A percentile compares a stretch with the other conserved stretches of the same genome.
These are phyloP conservation scores for Claviceps monticola DNA, from an alignment of 2,329 filamentous ascomycete genomes.

Conservation along the genomic window DNA sequence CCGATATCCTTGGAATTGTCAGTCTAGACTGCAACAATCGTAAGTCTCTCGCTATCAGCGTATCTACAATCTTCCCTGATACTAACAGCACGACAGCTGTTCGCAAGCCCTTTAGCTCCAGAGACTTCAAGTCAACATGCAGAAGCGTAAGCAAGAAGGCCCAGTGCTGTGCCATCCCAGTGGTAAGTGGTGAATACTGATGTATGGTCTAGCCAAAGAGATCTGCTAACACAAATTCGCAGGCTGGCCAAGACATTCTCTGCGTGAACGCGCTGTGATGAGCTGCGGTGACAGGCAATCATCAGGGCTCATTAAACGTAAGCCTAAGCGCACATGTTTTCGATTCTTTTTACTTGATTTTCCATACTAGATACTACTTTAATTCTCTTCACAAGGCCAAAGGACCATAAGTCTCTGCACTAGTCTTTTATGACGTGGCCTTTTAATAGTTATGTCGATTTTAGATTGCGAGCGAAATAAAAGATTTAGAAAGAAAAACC, in stretches of 20 bases:
- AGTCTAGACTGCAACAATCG: constrained; percentile 6
- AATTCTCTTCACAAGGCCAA: neutral
- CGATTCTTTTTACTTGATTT: constrained; percentile 1
- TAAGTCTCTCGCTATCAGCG: constrained; percentile 1
- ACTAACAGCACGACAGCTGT: constrained; percentile 1
- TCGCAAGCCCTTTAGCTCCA: neutral
- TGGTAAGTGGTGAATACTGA: constrained; percentile 3
- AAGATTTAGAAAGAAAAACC: no score
- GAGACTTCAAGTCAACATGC: constrained; percentile 5
- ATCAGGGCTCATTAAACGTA: neutral
- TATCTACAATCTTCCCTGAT: neutral
- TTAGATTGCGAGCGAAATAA: no score
- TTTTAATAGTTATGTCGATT: neutral
- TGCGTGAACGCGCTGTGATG: neutral
- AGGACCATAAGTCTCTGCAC: neutral
- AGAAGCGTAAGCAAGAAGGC: neutral
- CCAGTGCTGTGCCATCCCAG: constrained; percentile 7
- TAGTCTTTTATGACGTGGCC: neutral
- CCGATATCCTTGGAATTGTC: constrained; percentile 3
- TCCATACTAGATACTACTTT: neutral
- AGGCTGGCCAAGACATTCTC: constrained; percentile 4
- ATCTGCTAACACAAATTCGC: neutral
- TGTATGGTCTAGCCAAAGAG: no score
- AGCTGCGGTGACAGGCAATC: neutral
- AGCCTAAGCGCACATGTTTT: no score